These are phyloP conservation scores for Hanseniaspora gamundiae DNA, from an alignment of 1,139 yeast species.

Conservation along the genomic window DNA sequence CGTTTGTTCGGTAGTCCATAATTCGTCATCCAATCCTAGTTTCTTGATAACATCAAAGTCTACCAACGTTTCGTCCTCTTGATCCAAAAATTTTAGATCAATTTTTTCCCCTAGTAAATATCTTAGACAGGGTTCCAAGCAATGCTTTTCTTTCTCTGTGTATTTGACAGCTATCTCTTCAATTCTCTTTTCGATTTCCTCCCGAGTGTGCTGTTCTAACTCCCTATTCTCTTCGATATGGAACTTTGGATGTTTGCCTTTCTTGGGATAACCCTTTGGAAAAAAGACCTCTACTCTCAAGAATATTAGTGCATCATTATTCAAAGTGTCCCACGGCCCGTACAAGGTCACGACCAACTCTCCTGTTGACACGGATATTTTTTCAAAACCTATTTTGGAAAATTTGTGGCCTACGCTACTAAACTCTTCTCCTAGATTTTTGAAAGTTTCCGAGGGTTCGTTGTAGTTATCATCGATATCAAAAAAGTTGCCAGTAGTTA, in stretches of 20 bases:
- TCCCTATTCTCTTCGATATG: slow-evolving; percentile 71
- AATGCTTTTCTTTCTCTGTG: slow-evolving; percentile 47
- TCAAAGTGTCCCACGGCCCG: slow-evolving; percentile 52
- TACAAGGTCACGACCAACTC: slow-evolving; percentile 58
- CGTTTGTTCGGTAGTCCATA: slow-evolving; percentile 10
- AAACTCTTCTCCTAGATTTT: slow-evolving; percentile 82
- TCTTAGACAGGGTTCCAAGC: slow-evolving; percentile 72
- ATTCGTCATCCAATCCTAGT: slow-evolving; percentile 7
- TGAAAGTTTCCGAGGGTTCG: slow-evolving; percentile 5
- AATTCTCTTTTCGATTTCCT: slow-evolving; percentile 39
- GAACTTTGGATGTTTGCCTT: slow-evolving; percentile 42
- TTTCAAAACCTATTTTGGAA: slow-evolving; percentile 76
- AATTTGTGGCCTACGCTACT: slow-evolving; percentile 82
- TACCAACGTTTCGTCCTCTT: slow-evolving; percentile 11
- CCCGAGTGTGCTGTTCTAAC: slow-evolving; percentile 34
- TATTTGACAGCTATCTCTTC: slow-evolving; percentile 45
- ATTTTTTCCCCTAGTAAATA: slow-evolving; percentile 74
- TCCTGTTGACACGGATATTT: slow-evolving; percentile 80
- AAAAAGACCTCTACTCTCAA: slow-evolving; percentile 56
- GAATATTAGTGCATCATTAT: slow-evolving; percentile 47
- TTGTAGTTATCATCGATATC: slow-evolving; percentile 33
- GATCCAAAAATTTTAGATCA: slow-evolving; percentile 31
- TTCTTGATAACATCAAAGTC: slow-evolving; percentile 7
- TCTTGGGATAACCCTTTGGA: slow-evolving; percentile 60
- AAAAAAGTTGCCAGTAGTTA: slow-evolving; percentile 25